phyloP scores from a whole-genome alignment of 2,329 filamentous ascomycete species.

The Podosphaera fusca region DNA sequence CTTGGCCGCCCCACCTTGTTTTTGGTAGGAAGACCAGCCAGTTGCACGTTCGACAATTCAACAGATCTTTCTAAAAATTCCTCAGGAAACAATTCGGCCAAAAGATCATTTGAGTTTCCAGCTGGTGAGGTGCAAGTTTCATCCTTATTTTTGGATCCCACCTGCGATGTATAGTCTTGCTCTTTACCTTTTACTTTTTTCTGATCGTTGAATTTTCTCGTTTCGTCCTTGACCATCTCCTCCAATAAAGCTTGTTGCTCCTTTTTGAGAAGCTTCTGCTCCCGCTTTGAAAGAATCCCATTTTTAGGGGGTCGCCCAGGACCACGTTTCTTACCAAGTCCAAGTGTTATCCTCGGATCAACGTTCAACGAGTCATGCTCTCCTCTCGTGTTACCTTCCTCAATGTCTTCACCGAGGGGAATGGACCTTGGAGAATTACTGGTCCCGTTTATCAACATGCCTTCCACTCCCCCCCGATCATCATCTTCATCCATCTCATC shows the following conservation, averaged over 20 bases:
- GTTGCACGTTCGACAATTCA: conserved; percentile 10
- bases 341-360: background rate
- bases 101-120: background rate
- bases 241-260: conserved; percentile 15
- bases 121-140: background rate
- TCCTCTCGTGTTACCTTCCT: background rate
- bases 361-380: background rate
- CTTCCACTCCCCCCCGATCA: conserved; percentile 10
- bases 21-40: conserved; percentile 19
- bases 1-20: conserved; percentile 41
- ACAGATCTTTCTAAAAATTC: conserved; percentile 7
- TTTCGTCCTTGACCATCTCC: background rate
- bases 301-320: conserved; percentile 67
- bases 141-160: background rate
- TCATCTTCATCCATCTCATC: conserved; percentile 6
- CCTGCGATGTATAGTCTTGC: conserved; percentile 8
- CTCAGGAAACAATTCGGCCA: background rate
- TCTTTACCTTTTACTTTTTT: conserved; percentile 24
- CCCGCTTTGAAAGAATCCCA: conserved; percentile 60
- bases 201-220: conserved; percentile 8
- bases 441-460: conserved; percentile 3
- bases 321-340: conserved; percentile 27
- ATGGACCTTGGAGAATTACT: background rate
- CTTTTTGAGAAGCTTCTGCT: conserved; percentile 34
- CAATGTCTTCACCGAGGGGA: background rate